Percentiles rank a stretch among this genome's conserved stretches.
Evolutionary conservation across 2,329 filamentous ascomycete genomes (phyloP).

Genomic region (Colletotrichum plurivorum): DNA sequence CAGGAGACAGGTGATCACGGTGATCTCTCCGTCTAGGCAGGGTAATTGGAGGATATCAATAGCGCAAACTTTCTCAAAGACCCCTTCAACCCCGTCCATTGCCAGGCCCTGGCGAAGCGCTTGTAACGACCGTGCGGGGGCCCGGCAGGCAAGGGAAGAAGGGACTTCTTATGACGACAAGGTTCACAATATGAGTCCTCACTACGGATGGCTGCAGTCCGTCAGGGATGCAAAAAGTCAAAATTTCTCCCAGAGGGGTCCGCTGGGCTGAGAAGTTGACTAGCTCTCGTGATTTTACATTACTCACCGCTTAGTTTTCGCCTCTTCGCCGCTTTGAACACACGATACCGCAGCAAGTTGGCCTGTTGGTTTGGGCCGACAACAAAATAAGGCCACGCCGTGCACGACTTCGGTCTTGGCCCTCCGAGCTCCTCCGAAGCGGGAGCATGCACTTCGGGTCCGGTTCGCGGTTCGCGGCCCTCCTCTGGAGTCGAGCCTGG

Average conservation of each 20-base stretch:
- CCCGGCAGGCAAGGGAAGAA: constrained; percentile 26
- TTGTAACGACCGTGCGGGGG: constrained; percentile 15
- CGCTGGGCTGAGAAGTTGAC: constrained; percentile 17
- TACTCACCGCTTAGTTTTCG: constrained; percentile 15
- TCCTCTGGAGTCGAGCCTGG: constrained; percentile 5
- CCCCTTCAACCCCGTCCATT: constrained; percentile 26
- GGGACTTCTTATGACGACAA: constrained; percentile 29
- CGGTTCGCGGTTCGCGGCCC: constrained; percentile 22
- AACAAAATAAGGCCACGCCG: constrained; percentile 18
- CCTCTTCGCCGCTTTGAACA: constrained; percentile 13
- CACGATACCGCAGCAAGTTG: not conserved
- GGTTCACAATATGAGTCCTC: constrained; percentile 21
- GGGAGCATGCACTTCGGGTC: constrained; percentile 30
- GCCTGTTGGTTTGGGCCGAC: not conserved
- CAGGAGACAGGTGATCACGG: constrained; percentile 34
- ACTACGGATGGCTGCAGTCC: constrained; percentile 3
- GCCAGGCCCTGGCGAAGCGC: constrained; percentile 23
- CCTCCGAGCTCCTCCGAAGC: constrained; percentile 30
- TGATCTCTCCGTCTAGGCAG: constrained; percentile 32
- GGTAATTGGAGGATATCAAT: constrained; percentile 33
- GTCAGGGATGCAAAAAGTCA: constrained; percentile 36
- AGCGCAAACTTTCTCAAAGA: constrained; percentile 34
- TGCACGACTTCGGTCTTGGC: constrained; percentile 17
- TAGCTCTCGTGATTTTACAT: constrained; percentile 23
- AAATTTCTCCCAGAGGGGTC: constrained; percentile 18